Conservation (phyloP, 2,329 filamentous ascomycete species). For the Trichoderma pleuroti region DNA sequence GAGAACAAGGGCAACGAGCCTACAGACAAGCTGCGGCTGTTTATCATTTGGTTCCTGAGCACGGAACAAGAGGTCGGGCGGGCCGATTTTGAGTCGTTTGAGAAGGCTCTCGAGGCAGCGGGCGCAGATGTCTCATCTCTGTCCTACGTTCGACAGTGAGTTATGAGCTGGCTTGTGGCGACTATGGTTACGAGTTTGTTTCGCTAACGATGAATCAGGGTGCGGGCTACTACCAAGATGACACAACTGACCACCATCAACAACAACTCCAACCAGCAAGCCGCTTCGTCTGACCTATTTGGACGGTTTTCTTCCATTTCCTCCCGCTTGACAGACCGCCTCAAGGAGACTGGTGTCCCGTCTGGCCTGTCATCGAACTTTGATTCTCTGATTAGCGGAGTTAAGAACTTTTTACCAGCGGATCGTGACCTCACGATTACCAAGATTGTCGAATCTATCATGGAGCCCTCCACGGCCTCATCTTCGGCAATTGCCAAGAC, state of each 20-base stretch:
- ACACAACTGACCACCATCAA: constrained; percentile 94
- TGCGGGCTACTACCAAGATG: constrained; percentile 94
- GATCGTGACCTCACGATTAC: constrained; percentile 96
- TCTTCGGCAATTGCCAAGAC: constrained; percentile 94
- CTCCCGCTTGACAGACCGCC: constrained; percentile 84
- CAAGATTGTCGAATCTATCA: constrained; percentile 96
- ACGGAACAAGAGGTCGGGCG: constrained; percentile 85
- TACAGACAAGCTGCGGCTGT: constrained; percentile 84
- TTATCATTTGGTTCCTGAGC: constrained; percentile 96
- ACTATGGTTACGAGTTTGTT: not conserved
- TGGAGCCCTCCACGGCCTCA: constrained; percentile 88
- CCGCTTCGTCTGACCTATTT: constrained; percentile 72
- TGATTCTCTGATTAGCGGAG: constrained; percentile 88
- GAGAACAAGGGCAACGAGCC: constrained; percentile 77
- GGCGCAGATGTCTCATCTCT: constrained; percentile 75
- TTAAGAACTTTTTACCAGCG: constrained; percentile 96
- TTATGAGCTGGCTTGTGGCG: not conserved
- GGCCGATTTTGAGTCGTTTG: constrained; percentile 79
- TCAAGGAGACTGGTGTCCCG: constrained; percentile 84
- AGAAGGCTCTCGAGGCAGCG: constrained; percentile 72
- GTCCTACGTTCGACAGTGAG: constrained; percentile 80
- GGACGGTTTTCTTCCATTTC: constrained; percentile 90
- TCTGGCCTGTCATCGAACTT: constrained; percentile 71
- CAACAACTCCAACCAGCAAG: constrained; percentile 62
- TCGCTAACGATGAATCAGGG: constrained; percentile 45